Base-by-base conservation (phyloP, 1,284 basidiomycete genomes). In the Wallemia hederae region DNA sequence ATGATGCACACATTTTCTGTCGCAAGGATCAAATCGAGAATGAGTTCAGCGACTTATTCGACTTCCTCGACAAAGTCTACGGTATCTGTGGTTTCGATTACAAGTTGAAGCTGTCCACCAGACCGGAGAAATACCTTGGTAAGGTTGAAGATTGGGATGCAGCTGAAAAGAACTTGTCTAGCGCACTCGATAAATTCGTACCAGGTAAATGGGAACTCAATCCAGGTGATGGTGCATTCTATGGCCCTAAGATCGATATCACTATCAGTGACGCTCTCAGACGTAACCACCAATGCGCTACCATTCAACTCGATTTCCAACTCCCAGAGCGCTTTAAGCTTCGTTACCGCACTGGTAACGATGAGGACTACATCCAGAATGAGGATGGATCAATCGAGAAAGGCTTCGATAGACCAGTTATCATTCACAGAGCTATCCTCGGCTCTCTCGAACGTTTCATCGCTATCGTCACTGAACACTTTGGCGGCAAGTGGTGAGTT, bases 231-330 rank as follows among this genome's bases (percentile, higher is more conserved):
- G 94, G 94, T 60, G 94, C 94, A 7, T 72, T 74, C 77, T 92
- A 92, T 71, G 88, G 88, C 1, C 89, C 88, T 63, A 91, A 96
- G 76, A 94, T 98, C 69, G 94, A 98, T 73, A 94, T 99, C 72
- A 90, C 87, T 63, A 87, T 98, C 70, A 80, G 81, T 31, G 94
- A 99, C 69, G 92, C 94, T 0, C 75, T 96, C 31, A 81, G 78
- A 63, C 82, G 91, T 59, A 87, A 89, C 31, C 91, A 90, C 80
- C 94, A 99, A 73, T 98, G 94, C 67, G 92, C 91, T 57, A 98
- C 94, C 2, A 97, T 98, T 71, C 86, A 98, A 73, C 85, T 99
- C 65, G 94, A 98, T 75, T 99, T 97, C 80, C 89, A 98, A 72
- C 79, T 99, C 9, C 94, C 94, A n/a, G 84, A 96, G 69, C 82